Evolutionary conservation across 2,329 filamentous ascomycete genomes (phyloP), one percentile per base, ranked within the genome.

Genomic region (Niveomyces coronatus): DNA sequence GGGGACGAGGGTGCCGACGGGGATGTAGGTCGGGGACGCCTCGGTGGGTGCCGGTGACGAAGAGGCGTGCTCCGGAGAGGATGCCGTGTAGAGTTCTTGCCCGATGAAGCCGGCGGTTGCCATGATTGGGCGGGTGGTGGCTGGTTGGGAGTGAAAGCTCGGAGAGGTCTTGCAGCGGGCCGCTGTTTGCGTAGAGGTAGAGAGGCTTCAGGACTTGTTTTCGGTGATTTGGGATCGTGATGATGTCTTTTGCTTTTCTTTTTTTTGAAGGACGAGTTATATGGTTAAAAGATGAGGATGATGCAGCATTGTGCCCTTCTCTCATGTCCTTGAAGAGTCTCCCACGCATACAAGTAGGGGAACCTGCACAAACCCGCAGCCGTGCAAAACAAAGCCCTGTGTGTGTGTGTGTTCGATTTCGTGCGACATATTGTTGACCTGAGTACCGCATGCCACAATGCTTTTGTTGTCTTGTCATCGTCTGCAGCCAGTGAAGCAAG

Each of bases 21-120:
- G 23, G n/a, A 33, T 14, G 23, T 28, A 39, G 4, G 37, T 23
- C 16, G 28, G 27, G 17, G 19, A n/a, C 14, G 15, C 30, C 18
- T 20, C 5, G 23, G 24, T 1, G 5, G 23, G 7, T 9, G 17
- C 4, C 16, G 17, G 2, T 19, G 29, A 9, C 9, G 23, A 16
- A 4, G 28, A 22, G 6, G 35, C n/a, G n/a, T n/a, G 16, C 1
- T 14, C 28, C 22, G 23, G 13, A 7, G 31, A 18, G 9, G 31
- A 29, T 9, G 18, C 19, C 19, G 9, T 18, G 31, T 11, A 11
- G 19, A 39, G 31, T 9, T 39, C 37, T 15, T 39, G 37, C 9
- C 37, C 37, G 13, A 39, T 39, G 19, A 39, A 39, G 8, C 37
- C 37, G 1, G 26, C 26, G 26, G 13, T 28, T 28, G 26, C 13